Conservation (phyloP, 148 eudicot genomes). For the Chenopodium formosanum region DNA sequence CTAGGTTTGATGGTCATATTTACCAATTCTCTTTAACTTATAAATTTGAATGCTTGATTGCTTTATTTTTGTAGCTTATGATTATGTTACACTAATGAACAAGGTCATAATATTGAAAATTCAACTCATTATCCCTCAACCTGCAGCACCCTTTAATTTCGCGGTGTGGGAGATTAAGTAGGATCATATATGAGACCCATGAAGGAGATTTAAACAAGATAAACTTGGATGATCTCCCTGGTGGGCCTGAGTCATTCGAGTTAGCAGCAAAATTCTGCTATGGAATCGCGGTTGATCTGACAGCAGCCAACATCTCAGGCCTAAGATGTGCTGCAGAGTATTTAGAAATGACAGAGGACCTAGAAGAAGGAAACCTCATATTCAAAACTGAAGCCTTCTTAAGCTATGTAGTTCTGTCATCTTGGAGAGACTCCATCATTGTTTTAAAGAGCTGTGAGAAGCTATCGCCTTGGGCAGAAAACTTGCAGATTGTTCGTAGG, state of each 20-base stretch:
- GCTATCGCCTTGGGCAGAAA: constrained; percentile 97
- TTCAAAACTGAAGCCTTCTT: constrained; percentile 97
- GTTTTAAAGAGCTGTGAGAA: constrained; percentile 85
- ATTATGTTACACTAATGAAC: background rate
- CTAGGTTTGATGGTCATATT: background rate
- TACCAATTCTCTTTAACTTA: background rate
- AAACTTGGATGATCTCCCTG: constrained; percentile 67
- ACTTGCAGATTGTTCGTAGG: constrained; percentile 90
- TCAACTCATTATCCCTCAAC: background rate
- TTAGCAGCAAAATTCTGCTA: constrained; percentile 95
- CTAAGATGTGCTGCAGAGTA: constrained; percentile 91
- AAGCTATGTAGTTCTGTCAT: constrained; percentile 85
- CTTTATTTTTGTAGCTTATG: background rate
- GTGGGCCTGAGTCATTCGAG: constrained; percentile 86
- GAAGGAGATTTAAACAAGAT: constrained; percentile 56
- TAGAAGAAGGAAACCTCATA: constrained; percentile 96
- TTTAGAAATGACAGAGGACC: constrained; percentile 94
- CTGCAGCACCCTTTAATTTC: constrained; percentile 79
- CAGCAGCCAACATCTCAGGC: constrained; percentile 88
- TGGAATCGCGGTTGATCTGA: constrained; percentile 85
- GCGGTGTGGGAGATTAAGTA: constrained; percentile 78
- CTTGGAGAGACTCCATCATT: constrained; percentile 92
- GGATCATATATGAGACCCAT: constrained; percentile 68
- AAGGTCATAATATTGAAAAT: background rate
- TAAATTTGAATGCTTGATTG: background rate